A percentile compares a stretch with the other conserved stretches of the same genome.
Conservation (phyloP, 2,329 filamentous ascomycete species). For the Colletotrichum spaethianum region DNA sequence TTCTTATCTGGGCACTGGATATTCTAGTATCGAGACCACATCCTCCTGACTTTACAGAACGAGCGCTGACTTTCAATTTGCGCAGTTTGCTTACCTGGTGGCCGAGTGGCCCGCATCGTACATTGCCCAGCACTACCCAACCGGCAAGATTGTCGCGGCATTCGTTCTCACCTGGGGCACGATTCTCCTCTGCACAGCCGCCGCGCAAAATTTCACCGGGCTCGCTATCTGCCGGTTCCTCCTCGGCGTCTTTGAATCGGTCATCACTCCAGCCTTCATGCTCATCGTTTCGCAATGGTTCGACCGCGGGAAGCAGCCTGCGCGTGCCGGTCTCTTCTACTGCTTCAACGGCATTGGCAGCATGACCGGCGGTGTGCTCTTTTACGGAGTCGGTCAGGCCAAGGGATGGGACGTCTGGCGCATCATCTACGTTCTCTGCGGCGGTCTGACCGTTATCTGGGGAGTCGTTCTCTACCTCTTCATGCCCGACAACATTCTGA, state of each 20-base stretch:
- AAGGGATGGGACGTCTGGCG: conserved; percentile 65
- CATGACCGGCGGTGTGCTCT: conserved; percentile 69
- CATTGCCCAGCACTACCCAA: conserved; percentile 51
- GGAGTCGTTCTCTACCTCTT: conserved; percentile 69
- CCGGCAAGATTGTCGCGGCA: conserved; percentile 51
- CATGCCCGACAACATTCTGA: conserved; percentile 74
- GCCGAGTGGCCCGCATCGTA: conserved; percentile 57
- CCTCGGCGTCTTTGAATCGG: conserved; percentile 62
- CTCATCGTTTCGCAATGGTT: conserved; percentile 53
- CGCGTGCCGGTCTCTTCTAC: conserved; percentile 57
- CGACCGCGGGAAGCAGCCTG: conserved; percentile 59
- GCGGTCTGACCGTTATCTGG: conserved; percentile 54
- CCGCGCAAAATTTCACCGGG: conserved; percentile 56
- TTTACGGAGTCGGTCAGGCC: conserved; percentile 73
- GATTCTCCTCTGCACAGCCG: conserved; percentile 59
- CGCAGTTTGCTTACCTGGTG: conserved; percentile 56
- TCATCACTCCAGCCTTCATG: conserved; percentile 64
- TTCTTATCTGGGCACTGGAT: too few species aligned
- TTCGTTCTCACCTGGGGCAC: conserved; percentile 53
- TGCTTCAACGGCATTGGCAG: conserved; percentile 57
- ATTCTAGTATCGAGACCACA: too few species aligned
- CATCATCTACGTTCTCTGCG: conserved; percentile 72
- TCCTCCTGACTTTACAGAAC: too few species aligned
- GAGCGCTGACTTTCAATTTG: too few species aligned
- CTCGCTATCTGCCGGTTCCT: conserved; percentile 61